Evolutionary conservation across 352 stramenopile species (phyloP), one percentile per base, ranked within the genome.

Genomic region (Globisporangium abappressorium): DNA sequence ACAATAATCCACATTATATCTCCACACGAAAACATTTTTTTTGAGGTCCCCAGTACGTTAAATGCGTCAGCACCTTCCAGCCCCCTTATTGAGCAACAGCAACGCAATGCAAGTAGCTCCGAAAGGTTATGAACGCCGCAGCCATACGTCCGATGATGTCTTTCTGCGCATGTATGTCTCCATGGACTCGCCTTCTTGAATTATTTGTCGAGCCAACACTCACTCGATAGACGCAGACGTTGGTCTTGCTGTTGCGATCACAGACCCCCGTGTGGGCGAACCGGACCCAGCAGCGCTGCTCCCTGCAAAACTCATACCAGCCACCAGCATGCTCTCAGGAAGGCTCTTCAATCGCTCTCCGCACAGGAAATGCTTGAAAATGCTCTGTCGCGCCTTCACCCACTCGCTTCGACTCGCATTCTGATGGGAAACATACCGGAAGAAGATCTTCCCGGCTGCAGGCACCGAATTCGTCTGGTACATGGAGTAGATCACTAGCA

Each of bases 401-500:
- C 79, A 89, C 36, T 91, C 82, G 28, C 69, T 57, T 2, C 72
- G 68, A 28, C 69, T 84, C 24, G 70, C 38, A 22, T 66, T 61
- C 64, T 75, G 68, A 54, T 91, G 82, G 15, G 80, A 82, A 12
- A 89, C 68, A 64, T 91, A 91, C 36, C 82, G 79, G 56, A 91
- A 91, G 65, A 72, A 87, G 38, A 91, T 89, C 15, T 75, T 73
- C 15, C 82, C 82, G 3, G 65, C 68, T 0, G 72, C 24, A 11
- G 82, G 82, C 28, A 91, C 76, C 15, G 77, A 78, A 66, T 91
- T 91, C 43, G 77, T 87, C 61, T 91, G 82, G 74, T 91, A 89
- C 82, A 91, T 89, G 46, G 82, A 91, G 69, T 91, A 91, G 49
- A 91, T 89, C 47, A 91, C 81, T 14, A 88, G 71, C 46, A 91